Evolutionary conservation across 768 basidiomycete genomes (phyloP), one percentile per base, ranked within the genome.

Genomic region (Lanmaoa pseudosensibilis): DNA sequence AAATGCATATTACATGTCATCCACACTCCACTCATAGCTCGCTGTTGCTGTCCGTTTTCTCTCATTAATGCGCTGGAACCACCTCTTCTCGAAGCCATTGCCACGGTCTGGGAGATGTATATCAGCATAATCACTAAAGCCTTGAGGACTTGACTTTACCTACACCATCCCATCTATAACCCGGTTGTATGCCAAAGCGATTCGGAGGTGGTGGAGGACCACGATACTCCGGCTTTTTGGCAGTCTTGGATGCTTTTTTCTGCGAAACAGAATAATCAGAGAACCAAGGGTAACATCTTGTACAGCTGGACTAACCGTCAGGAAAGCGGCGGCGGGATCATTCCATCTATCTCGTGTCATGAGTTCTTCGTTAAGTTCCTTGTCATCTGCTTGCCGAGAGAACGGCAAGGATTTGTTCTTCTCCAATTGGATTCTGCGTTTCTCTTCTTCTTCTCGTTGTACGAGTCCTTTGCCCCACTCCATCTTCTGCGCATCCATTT

Each of bases 111-210:
- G 16, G 50, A 53, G 44, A 13, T 3, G 16, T n/a, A 34, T 63
- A 34, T 63, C 36, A 60, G 58, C 3, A 32, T n/a, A 4, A 27
- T 51, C 16, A 16, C 64, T 23, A 50, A 34, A 5, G 5, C 15
- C 13, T 52, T 16, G 5, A 49, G 12, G 13, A 40, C 10, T 44
- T 38, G 48, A 52, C 78, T 82, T 61, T 59, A 93, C 95, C 95
- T 60, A 98, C 97, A 30, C 97, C 97, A 70, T 99, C 97, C 97
- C 97, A 99, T 68, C 96, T 80, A 70, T 94, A 93, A 1, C 97
- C 97, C 25, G 97, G 97, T 60, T 83, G 88, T 60, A 99, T 98
- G 23, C 89, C 88, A 70, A 96, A 98, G 8, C 97, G 86, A 75
- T 99, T 98, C 9, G 96, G 95, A 15, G 94, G 88, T 1, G 92